These are phyloP conservation scores for Pleurotus cornucopiae DNA, from an alignment of 768 basidiomycete genomes.

Conservation along the genomic window DNA sequence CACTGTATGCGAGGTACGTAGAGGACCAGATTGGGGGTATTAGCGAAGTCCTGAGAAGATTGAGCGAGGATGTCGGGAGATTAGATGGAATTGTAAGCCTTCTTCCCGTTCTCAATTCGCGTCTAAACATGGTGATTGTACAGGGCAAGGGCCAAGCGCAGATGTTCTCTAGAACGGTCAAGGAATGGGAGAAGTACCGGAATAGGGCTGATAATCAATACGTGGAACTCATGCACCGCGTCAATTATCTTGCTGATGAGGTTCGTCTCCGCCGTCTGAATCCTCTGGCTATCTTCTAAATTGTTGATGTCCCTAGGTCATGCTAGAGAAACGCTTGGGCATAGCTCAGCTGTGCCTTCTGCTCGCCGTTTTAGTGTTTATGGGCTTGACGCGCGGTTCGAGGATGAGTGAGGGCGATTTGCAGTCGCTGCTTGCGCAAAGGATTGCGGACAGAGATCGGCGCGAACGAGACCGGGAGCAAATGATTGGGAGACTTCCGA, in stretches of 20 bases:
- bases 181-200: conserved; percentile 69
- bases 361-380: conserved; percentile 79
- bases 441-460: conserved; percentile 5
- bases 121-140: not conserved
- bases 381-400: conserved; percentile 80
- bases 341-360: conserved; percentile 85
- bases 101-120: not conserved
- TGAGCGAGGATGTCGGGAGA: conserved; percentile 77
- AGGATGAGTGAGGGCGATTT: conserved; percentile 20
- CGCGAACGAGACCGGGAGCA: conserved; percentile 15
- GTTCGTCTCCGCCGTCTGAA: conserved; percentile 31
- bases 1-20: conserved; percentile 78
- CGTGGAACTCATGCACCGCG: conserved; percentile 57
- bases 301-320: conserved; percentile 44
- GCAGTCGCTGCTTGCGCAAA: conserved; percentile 10
- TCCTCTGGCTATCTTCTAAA: not conserved
- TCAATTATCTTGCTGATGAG: conserved; percentile 80
- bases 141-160: conserved; percentile 72
- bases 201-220: conserved; percentile 68
- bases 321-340: conserved; percentile 85
- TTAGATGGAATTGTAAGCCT: conserved; percentile 67
- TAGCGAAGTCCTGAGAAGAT: conserved; percentile 64
- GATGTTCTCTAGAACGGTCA: conserved; percentile 56
- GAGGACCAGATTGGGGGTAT: conserved; percentile 84
- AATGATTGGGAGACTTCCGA: conserved; percentile 20